phyloP scores from a whole-genome alignment of 116 monocot species.

The Thalassia testudinum region DNA sequence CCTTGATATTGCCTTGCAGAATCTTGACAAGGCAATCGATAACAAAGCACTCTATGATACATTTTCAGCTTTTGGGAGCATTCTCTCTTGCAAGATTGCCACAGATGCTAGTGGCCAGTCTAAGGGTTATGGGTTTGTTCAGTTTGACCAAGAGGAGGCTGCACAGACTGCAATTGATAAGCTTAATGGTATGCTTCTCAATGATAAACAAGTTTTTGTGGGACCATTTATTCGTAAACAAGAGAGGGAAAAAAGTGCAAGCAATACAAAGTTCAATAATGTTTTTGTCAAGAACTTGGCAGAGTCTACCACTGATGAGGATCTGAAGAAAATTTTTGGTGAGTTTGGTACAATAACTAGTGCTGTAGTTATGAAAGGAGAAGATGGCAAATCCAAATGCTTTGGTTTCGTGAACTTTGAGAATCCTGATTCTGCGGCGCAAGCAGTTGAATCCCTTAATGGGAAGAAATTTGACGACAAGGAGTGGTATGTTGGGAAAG shows the following conservation, averaged over 20 bases:
- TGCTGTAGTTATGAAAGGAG: conserved; percentile 67
- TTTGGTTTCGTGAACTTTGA: conserved; percentile 98
- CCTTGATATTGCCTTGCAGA: conserved; percentile 24
- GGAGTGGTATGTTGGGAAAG: conserved; percentile 96
- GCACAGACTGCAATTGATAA: conserved; percentile 72
- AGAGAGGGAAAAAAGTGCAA: conserved; percentile 52
- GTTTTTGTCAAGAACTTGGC: conserved; percentile 92
- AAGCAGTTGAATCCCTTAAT: conserved; percentile 69
- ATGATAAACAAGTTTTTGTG: conserved; percentile 92
- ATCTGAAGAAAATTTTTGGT: conserved; percentile 54
- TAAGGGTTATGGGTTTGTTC: conserved; percentile 96
- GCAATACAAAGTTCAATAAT: conserved; percentile 51
- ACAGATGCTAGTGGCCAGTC: conserved; percentile 70
- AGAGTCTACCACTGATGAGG: conserved; percentile 57
- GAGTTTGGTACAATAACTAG: conserved; percentile 75
- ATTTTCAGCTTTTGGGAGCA: conserved; percentile 74
- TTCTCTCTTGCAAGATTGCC: conserved; percentile 92
- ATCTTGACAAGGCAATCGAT: conserved; percentile 83
- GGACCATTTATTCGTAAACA: conserved; percentile 79
- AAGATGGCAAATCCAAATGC: conserved; percentile 78
- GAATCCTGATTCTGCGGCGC: conserved; percentile 66
- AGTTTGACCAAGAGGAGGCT: conserved; percentile 68
- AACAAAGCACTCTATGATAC: conserved; percentile 93
- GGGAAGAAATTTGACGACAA: conserved; percentile 86
- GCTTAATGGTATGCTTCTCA: conserved; percentile 89